Evolutionary conservation across 805 yeast species (phyloP).

Genomic region (Metschnikowia shivogae): DNA sequence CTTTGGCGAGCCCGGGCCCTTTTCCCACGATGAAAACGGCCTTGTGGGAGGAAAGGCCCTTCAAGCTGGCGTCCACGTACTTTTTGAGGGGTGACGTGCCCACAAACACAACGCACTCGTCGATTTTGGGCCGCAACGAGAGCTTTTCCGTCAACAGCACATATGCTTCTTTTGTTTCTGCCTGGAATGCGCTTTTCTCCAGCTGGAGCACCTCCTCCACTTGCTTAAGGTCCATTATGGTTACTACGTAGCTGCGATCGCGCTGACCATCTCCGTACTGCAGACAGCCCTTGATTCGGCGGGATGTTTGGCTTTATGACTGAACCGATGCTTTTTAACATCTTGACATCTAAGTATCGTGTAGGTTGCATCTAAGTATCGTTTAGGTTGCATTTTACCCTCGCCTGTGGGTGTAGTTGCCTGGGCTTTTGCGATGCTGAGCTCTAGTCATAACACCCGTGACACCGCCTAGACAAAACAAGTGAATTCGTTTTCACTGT

Average conservation of each 20-base stretch:
- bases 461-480: slow-evolving; percentile 20
- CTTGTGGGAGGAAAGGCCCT: slow-evolving; percentile 8
- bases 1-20: slow-evolving; percentile 17
- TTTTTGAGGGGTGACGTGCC: slow-evolving; percentile 17
- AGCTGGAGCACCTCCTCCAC: slow-evolving; percentile 4
- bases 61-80: slow-evolving; percentile 12
- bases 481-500: slow-evolving; percentile 31
- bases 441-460: too few species aligned
- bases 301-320: too few species aligned
- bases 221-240: slow-evolving; percentile 2
- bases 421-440: too few species aligned
- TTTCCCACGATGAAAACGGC: slow-evolving; percentile 18
- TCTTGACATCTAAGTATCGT: too few species aligned
- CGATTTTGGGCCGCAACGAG: slow-evolving; percentile 6
- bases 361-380: too few species aligned
- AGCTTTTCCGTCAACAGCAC: slow-evolving; percentile 3
- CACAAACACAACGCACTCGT: slow-evolving; percentile 14
- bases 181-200: slow-evolving; percentile 1
- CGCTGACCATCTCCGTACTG: too few species aligned
- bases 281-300: too few species aligned
- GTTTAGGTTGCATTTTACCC: too few species aligned
- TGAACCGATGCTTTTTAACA: too few species aligned
- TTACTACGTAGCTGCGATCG: neutral
- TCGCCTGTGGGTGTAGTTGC: too few species aligned
- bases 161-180: slow-evolving; percentile 3